Percentiles rank a stretch among this genome's conserved stretches.
Evolutionary conservation across 495 filamentous ascomycete species (phyloP).

Genomic region (Podospora bellae-mahoneyi): DNA sequence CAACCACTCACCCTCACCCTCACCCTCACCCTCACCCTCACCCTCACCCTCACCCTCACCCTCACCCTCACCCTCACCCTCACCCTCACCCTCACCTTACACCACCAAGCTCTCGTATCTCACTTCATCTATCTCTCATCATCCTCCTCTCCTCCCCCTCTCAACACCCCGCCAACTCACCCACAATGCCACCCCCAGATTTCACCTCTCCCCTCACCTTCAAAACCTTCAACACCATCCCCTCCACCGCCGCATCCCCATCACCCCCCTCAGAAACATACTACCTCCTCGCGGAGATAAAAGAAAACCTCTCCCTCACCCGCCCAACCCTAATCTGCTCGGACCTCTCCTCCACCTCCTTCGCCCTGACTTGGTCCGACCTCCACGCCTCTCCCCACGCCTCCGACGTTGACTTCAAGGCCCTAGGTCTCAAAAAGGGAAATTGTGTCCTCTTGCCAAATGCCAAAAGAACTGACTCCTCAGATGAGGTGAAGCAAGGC

Average conservation of each 20-base stretch:
- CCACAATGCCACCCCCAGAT: slow-evolving; percentile 30
- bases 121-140: background rate
- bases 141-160: background rate
- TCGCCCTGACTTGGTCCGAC: slow-evolving; percentile 15
- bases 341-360: slow-evolving; percentile 31
- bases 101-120: background rate
- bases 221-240: slow-evolving; percentile 28
- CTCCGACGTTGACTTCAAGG: slow-evolving; percentile 19
- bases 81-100: background rate
- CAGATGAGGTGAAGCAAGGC: slow-evolving; percentile 34
- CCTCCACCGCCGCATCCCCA: slow-evolving; percentile 21
- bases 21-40: background rate
- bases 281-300: slow-evolving; percentile 44
- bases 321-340: slow-evolving; percentile 43
- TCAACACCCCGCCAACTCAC: background rate
- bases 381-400: background rate
- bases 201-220: slow-evolving; percentile 34
- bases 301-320: slow-evolving; percentile 48
- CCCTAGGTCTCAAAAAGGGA: slow-evolving; percentile 33
- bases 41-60: background rate
- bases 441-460: slow-evolving; percentile 34
- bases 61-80: background rate
- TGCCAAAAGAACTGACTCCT: slow-evolving; percentile 32
- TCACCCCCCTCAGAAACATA: slow-evolving; percentile 23
- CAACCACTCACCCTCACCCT: background rate